A percentile compares a stretch with the other conserved stretches of the same genome.
Evolutionary conservation across 2,329 filamentous ascomycete genomes (phyloP).

Genomic region (Aspergillus sp.): DNA sequence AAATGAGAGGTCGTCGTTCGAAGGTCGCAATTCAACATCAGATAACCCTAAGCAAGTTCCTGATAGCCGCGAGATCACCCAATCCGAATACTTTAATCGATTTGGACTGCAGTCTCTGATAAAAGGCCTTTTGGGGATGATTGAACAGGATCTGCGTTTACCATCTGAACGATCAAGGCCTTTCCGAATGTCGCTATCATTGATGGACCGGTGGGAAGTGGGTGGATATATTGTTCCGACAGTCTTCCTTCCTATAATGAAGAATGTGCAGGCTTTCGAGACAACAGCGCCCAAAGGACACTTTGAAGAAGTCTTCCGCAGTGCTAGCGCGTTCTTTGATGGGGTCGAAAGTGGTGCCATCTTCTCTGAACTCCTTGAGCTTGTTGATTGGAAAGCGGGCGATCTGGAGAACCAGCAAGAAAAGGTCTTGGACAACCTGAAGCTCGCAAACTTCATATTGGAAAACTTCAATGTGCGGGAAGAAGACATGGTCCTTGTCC

Average conservation of each 20-base stretch:
- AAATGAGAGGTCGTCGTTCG: slow-evolving; percentile 26
- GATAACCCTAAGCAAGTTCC: slow-evolving; percentile 21
- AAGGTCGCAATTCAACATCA: slow-evolving; percentile 20
- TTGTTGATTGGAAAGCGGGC: slow-evolving; percentile 50
- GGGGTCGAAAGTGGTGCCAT: slow-evolving; percentile 92
- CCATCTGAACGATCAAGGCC: slow-evolving; percentile 70
- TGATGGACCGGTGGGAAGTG: slow-evolving; percentile 99
- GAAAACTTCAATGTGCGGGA: slow-evolving; percentile 86
- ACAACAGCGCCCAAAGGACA: slow-evolving; percentile 59
- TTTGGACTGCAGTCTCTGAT: slow-evolving; percentile 70
- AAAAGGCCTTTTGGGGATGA: slow-evolving; percentile 68
- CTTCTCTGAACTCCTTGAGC: slow-evolving; percentile 70
- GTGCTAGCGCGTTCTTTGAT: slow-evolving; percentile 93
- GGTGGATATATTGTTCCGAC: slow-evolving; percentile 82
- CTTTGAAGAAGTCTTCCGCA: slow-evolving; percentile 80
- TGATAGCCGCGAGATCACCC: slow-evolving; percentile 46
- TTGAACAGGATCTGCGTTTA: slow-evolving; percentile 50
- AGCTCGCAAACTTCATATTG: slow-evolving; percentile 73
- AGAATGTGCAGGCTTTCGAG: slow-evolving; percentile 72
- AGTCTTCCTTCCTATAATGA: slow-evolving; percentile 78
- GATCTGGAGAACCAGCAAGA: slow-evolving; percentile 46
- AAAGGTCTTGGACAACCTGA: slow-evolving; percentile 55
- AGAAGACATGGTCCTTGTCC: slow-evolving; percentile 86
- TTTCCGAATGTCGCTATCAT: slow-evolving; percentile 83
- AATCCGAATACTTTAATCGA: slow-evolving; percentile 74